Evolutionary conservation across 2,329 filamentous ascomycete species (phyloP).

Genomic region (Nigrospora oryzae): DNA sequence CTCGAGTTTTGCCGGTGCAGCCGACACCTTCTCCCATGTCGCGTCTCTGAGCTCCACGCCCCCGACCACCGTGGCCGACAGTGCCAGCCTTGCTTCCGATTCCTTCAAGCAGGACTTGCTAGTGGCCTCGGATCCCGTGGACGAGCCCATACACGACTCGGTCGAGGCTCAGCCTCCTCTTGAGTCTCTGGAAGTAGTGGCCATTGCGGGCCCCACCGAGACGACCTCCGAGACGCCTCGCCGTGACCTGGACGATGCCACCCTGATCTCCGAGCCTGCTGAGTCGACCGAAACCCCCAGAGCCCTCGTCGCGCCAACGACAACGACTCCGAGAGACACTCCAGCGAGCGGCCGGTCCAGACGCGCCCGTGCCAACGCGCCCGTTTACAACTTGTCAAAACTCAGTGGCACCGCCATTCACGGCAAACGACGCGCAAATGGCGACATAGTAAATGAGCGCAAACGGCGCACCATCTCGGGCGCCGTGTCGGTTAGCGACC

Average conservation of each 20-base stretch:
- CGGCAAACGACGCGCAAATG: constrained; percentile 45
- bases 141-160: constrained; percentile 27
- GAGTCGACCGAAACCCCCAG: background rate
- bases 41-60: constrained; percentile 55
- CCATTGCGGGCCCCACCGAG: background rate
- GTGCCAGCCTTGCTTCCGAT: constrained; percentile 45
- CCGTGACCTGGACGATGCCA: no score
- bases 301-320: background rate
- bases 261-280: background rate
- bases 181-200: background rate
- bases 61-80: constrained; percentile 58
- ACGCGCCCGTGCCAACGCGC: constrained; percentile 45
- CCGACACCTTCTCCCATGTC: constrained; percentile 39
- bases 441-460: constrained; percentile 33
- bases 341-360: constrained; percentile 37
- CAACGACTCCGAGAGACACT: constrained; percentile 11
- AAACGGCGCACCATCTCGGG: constrained; percentile 38
- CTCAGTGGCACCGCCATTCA: constrained; percentile 55
- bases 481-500: constrained; percentile 22
- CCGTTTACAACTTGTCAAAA: constrained; percentile 59
- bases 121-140: constrained; percentile 40
- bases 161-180: constrained; percentile 4
- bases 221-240: background rate
- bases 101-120: constrained; percentile 54
- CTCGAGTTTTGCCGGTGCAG: constrained; percentile 17